Evolutionary conservation across 164 flowering plant genomes (phyloP), one percentile per base, ranked within the genome.

Genomic region (Liriodendron chinense): DNA sequence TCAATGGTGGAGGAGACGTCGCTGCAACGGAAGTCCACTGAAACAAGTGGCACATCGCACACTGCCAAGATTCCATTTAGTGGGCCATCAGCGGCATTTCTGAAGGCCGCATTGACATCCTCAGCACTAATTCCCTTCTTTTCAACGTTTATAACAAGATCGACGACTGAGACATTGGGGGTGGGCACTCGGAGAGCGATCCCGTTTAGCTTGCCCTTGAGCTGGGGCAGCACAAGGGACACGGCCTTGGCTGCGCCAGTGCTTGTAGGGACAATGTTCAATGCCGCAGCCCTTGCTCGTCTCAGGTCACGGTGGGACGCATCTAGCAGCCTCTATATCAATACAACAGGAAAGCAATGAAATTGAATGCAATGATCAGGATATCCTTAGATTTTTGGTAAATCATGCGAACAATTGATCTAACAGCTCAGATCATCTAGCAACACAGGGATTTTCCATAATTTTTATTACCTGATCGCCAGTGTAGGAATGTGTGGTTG

Each of bases 191-290:
- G 89, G 59, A 95, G 94, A 0, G 99, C 98, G 66, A 93, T 95
- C 65, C 99, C 99, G 72, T 95, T 95, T 61, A 95, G 97, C 88
- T 92, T 95, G 16, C 99, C 99, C 85, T 95, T 95, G 9, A 95
- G 94, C 84, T 93, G 91, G 13, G 99, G 99, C 48, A 95, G 87
- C 81, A 95, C 99, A 20, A 95, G 83, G 8, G 99, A 90, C 85
- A 95, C 99, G 0, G 99, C 99, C 91, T 95, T 95, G 80, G 97
- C 98, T 57, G 99, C 99, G 65, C 99, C 98, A 0, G 99, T 95
- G 86, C 97, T 93, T 50, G 99, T 95, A 18, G 99, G 99, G 34
- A 95, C 98, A 22, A 95, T 93, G 96, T 91, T 95, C 80, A 93
- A 69, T 48, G 99, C 98, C 66, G 98, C 98, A 21, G 99, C 99